Conservation (phyloP, 495 filamentous ascomycete species). For the Talaromyces liani region DNA sequence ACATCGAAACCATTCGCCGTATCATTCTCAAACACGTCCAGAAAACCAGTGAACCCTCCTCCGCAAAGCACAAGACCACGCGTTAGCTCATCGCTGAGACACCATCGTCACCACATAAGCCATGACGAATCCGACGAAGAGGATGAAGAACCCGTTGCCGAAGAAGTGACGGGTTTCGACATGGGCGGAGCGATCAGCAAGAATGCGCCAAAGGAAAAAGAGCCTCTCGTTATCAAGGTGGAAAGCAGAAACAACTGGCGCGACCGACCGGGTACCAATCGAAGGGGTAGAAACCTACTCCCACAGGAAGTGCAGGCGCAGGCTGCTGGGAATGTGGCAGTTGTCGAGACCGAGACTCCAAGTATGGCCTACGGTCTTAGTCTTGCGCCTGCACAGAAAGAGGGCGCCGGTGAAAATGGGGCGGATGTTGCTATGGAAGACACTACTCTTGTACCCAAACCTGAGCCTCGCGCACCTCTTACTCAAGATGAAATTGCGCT, state of each 20-base stretch:
- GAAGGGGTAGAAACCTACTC: slow-evolving; percentile 44
- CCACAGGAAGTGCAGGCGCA: slow-evolving; percentile 46
- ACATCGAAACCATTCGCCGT: slow-evolving; percentile 6
- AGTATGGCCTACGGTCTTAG: slow-evolving; percentile 40
- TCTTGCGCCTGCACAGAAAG: slow-evolving; percentile 23
- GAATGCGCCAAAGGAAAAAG: slow-evolving; percentile 26
- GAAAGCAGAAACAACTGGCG: slow-evolving; percentile 69
- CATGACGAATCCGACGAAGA: slow-evolving; percentile 40
- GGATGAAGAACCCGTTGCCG: slow-evolving; percentile 24
- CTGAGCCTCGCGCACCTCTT: slow-evolving; percentile 20
- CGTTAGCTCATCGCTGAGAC: slow-evolving; percentile 4
- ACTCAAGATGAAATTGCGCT: slow-evolving; percentile 75
- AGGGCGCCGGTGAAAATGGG: slow-evolving; percentile 12
- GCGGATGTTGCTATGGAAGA: slow-evolving; percentile 24
- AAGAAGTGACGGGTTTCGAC: slow-evolving; percentile 56
- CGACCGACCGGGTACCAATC: slow-evolving; percentile 40
- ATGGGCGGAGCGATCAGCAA: slow-evolving; percentile 46
- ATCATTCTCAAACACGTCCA: slow-evolving; percentile 4
- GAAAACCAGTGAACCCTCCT: background rate
- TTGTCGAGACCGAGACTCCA: slow-evolving; percentile 29
- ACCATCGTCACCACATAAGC: background rate
- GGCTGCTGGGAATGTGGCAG: slow-evolving; percentile 22
- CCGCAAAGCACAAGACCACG: background rate
- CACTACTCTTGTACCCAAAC: slow-evolving; percentile 4
- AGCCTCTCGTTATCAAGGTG: slow-evolving; percentile 55